A percentile compares a stretch with the other conserved stretches of the same genome.
These are phyloP conservation scores for Scutellaria minor DNA, from an alignment of 257 asterid species.

Conservation along the genomic window DNA sequence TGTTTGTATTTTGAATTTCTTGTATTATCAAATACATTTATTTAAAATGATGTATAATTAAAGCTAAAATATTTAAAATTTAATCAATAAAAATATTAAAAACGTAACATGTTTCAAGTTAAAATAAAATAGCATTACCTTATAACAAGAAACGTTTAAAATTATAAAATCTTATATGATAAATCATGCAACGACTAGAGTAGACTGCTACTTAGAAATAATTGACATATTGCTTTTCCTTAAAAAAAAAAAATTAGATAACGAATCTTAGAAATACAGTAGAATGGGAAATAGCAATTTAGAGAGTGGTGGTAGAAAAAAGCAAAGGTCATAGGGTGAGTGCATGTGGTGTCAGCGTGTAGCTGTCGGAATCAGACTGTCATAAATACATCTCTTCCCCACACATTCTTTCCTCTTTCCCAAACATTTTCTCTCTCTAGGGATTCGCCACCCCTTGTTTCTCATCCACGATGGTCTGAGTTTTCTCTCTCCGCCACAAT, in stretches of 20 bases:
- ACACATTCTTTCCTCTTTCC: slow-evolving; percentile 45
- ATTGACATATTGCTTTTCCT: neutral
- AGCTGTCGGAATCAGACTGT: slow-evolving; percentile 46
- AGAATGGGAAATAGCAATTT: slow-evolving; percentile 41
- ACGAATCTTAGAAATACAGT: neutral
- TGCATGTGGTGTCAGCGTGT: slow-evolving; percentile 54
- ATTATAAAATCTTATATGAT: too few species aligned
- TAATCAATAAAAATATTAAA: too few species aligned
- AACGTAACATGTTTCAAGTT: too few species aligned
- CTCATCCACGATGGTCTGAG: slow-evolving; percentile 38
- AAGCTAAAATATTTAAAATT: too few species aligned
- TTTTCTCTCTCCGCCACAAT: slow-evolving; percentile 34
- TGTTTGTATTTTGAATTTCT: too few species aligned
- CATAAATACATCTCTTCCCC: slow-evolving; percentile 39
- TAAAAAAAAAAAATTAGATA: too few species aligned
- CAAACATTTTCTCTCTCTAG: slow-evolving; percentile 46
- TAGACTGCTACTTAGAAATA: too few species aligned
- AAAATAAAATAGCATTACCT: too few species aligned
- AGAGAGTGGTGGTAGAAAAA: slow-evolving; percentile 47
- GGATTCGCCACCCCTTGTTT: slow-evolving; percentile 41
- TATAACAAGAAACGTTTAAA: too few species aligned
- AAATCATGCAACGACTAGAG: too few species aligned
- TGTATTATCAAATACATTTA: too few species aligned
- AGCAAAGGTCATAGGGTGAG: slow-evolving; percentile 41
- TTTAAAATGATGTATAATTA: too few species aligned